Conservation (phyloP, 169 alveolate species). For the Perkinsus olseni region DNA sequence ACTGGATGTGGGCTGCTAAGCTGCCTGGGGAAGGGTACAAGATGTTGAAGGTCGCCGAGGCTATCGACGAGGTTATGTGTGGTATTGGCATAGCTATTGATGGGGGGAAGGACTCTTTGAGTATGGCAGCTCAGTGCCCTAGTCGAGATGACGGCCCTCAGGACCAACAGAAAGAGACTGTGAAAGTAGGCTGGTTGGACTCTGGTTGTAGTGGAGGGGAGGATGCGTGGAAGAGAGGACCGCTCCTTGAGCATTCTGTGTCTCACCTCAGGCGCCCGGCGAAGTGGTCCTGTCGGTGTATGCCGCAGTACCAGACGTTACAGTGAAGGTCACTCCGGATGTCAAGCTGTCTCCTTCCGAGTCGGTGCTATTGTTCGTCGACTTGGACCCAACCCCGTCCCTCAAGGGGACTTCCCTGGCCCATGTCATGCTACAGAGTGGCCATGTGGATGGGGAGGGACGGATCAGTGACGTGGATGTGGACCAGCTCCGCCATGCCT, state of each 20-base stretch:
- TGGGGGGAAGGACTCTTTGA: constrained; percentile 34
- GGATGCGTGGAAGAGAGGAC: no score
- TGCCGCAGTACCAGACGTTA: neutral
- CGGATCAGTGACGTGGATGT: neutral
- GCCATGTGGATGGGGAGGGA: neutral
- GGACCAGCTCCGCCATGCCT: neutral
- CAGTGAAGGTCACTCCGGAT: constrained; percentile 22
- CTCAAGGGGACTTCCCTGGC: neutral
- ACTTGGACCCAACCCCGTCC: constrained; percentile 12
- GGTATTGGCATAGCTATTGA: constrained; percentile 35
- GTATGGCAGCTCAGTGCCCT: constrained; percentile 16
- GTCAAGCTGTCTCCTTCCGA: constrained; percentile 16
- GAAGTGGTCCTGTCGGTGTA: constrained; percentile 26
- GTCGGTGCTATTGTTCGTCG: constrained; percentile 25
- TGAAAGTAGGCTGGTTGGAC: constrained; percentile 3
- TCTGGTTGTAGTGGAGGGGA: no score
- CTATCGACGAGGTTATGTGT: constrained; percentile 18
- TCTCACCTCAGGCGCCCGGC: constrained; percentile 23
- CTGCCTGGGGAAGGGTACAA: constrained; percentile 28
- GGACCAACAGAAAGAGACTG: constrained; percentile 22
- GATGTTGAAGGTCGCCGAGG: constrained; percentile 37
- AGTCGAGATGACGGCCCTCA: neutral
- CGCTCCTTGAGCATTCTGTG: neutral
- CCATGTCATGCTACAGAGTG: neutral
- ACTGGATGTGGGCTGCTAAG: constrained; percentile 48